These are phyloP conservation scores for Gynandropsis gynandra DNA, from an alignment of 345 rosid genomes.

Conservation along the genomic window DNA sequence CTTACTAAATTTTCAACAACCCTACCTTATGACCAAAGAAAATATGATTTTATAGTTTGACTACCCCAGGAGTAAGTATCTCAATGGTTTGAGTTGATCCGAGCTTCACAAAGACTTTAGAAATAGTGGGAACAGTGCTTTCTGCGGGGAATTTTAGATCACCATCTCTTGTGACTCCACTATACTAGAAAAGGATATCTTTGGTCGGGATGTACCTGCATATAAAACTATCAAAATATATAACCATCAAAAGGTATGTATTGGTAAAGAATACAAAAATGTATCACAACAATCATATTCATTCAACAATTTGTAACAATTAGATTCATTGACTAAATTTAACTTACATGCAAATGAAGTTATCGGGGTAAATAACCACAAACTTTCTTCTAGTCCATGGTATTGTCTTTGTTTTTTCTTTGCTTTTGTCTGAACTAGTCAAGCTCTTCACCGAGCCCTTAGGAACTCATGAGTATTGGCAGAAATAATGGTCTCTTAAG, in stretches of 20 bases:
- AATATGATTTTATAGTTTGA: neutral
- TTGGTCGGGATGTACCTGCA: conserved; percentile 58
- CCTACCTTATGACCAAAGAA: neutral
- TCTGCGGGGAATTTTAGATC: conserved; percentile 68
- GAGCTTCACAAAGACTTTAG: conserved; percentile 50
- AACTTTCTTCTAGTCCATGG: conserved; percentile 79
- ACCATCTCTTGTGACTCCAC: conserved; percentile 68
- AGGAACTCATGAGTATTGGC: too few relatives aligned
- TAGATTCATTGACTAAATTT: too few relatives aligned
- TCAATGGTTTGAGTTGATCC: conserved; percentile 60
- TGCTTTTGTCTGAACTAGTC: too few relatives aligned
- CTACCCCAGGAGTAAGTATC: conserved; percentile 56
- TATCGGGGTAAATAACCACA: conserved; percentile 56
- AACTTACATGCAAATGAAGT: conserved; percentile 71
- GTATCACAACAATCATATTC: too few relatives aligned
- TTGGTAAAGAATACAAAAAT: too few relatives aligned
- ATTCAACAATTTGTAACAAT: too few relatives aligned
- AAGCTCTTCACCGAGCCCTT: too few relatives aligned
- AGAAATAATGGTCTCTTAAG: too few relatives aligned
- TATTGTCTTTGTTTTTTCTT: too few relatives aligned
- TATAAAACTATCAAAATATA: too few relatives aligned
- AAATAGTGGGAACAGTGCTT: conserved; percentile 36
- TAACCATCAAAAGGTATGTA: too few relatives aligned
- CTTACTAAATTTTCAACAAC: neutral
- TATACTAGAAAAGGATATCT: conserved; percentile 60